Base-by-base conservation (phyloP, 2,329 filamentous ascomycete genomes). In the Penicillium janthinellum region DNA sequence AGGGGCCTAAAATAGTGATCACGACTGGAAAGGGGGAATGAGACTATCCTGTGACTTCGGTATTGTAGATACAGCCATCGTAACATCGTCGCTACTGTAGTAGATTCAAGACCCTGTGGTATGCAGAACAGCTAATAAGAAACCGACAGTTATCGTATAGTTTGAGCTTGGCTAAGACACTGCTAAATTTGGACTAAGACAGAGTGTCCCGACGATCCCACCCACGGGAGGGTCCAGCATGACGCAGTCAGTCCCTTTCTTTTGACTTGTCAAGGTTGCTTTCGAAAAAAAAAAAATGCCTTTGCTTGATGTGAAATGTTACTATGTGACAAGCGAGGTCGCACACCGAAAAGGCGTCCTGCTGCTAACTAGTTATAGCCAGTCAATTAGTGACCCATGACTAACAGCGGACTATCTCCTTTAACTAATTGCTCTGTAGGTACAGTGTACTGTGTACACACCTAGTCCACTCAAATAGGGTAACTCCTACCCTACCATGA, bases 141-240 rank as follows among this genome's bases (percentile, higher is more conserved):
- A 39, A 39, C 12, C 37, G 37, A 39, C 37, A 15, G 37, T n/a
- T 11, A 17, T 25, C 41, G 39, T 50, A 50, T 31, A 47, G 44
- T 51, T 58, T 54, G 3, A 38, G 57, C 51, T 55, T 55, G 59
- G 55, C 59, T 57, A 55, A 61, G 59, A 61, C 54, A 44, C 59
- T 59, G 61, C 60, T 64, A 64, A 63, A 59, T 60, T 68, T 64
- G 57, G 25, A 37, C 49, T 22, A 35, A 49, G 49, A 52, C 49
- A 52, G 42, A 20, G 17, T 37, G 25, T 48, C 39, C 63, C 53
- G 56, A 60, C 58, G 59, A 54, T 63, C 59, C 56, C 60, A 48
- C 37, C 49, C 35, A 34, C 47, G 7, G 35, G 14, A 37, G 49
- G 49, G 35, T 52, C 49, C 20, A 52, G 49, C 34, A 39, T 52